Percentiles rank a stretch among this genome's conserved stretches.
These are phyloP conservation scores for Leishmania turanica DNA, from an alignment of 208 protist species.

Conservation along the genomic window DNA sequence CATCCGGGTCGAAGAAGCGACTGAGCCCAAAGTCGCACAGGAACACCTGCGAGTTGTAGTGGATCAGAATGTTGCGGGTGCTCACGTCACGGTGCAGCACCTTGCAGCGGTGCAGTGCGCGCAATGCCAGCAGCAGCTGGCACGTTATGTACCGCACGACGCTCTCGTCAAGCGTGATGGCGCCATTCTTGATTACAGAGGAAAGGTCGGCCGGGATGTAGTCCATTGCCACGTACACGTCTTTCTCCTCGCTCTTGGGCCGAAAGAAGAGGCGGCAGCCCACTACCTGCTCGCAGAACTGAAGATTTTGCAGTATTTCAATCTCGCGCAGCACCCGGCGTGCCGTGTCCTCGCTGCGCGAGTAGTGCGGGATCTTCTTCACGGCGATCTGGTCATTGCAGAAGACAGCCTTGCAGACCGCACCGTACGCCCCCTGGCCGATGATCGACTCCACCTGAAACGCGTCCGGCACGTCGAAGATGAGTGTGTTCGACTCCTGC, in stretches of 20 bases:
- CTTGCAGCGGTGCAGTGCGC: slow-evolving; percentile 85
- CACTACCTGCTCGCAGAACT: slow-evolving; percentile 90
- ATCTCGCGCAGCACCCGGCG: slow-evolving; percentile 90
- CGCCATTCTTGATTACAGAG: slow-evolving; percentile 77
- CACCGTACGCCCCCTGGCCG: slow-evolving; percentile 93
- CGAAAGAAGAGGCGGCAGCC: slow-evolving; percentile 90
- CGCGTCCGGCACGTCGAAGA: slow-evolving; percentile 87
- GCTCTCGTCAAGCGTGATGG: slow-evolving; percentile 77
- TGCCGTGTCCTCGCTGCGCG: slow-evolving; percentile 78
- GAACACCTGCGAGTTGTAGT: slow-evolving; percentile 87
- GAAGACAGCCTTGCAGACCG: slow-evolving; percentile 91
- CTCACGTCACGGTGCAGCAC: slow-evolving; percentile 89
- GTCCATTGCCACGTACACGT: slow-evolving; percentile 93
- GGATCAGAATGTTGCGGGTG: slow-evolving; percentile 91
- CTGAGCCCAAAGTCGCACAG: slow-evolving; percentile 93
- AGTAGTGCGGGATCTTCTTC: slow-evolving; percentile 92
- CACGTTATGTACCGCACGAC: slow-evolving; percentile 87
- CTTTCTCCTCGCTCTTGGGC: slow-evolving; percentile 88
- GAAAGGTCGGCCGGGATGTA: slow-evolving; percentile 88
- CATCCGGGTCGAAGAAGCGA: slow-evolving; percentile 92
- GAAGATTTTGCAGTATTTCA: slow-evolving; percentile 82
- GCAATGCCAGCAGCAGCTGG: slow-evolving; percentile 87
- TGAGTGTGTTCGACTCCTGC: slow-evolving; percentile 51
- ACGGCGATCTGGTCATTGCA: slow-evolving; percentile 79
- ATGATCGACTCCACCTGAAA: slow-evolving; percentile 92